Base-by-base conservation (phyloP, 2,329 filamentous ascomycete species). In the Cadophora sp. region DNA sequence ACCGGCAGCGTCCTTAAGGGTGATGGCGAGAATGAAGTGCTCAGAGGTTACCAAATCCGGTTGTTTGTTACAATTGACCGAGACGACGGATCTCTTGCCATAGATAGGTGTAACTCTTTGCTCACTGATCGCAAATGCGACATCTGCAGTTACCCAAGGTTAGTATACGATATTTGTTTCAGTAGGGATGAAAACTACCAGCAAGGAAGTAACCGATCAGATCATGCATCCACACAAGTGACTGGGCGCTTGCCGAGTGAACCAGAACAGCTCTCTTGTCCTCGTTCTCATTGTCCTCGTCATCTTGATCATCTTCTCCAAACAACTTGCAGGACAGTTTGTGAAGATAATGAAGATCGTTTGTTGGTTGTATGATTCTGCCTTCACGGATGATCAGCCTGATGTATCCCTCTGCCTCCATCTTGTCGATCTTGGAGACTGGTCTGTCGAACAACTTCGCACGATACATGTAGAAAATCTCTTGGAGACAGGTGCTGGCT, bases 391-490 rank as follows among this genome's bases (percentile, higher is more conserved):
- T 18, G 22, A 58, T 27, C 27, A 41, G 20, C 41, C n/a, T 20
- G 14, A 36, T 39, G 14, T 39, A 20, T 27, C 33, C 30, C 9
- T 13, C 47, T 22, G 20, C 27, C 7, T 51, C 7, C 16, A 7
- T 58, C 45, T 51, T 62, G n/a, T 41, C 53, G 18, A 64, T 27
- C 6, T 11, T 50, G n/a, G n/a, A 24, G 22, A 64, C 47, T 13
- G 20, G 13, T 41, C 43, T 58, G 18, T 64, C 62, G n/a, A 64
- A 64, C 1, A 50, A 14, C 53, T 45, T 58, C 4, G 24, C n/a
- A 18, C 53, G 36, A 14, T 58, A 58, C 62, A 47, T 53, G 41
- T 50, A 64, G 27, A 59, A 64, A 9, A 64, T 59, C 20, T 39
- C 62, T 16, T 64, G 62, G 6, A 59, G 30, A 39, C 30, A 30